A percentile compares a stretch with the other conserved stretches of the same genome.
Evolutionary conservation across 1,284 basidiomycete genomes (phyloP).

Genomic region (Tilletia indica): DNA sequence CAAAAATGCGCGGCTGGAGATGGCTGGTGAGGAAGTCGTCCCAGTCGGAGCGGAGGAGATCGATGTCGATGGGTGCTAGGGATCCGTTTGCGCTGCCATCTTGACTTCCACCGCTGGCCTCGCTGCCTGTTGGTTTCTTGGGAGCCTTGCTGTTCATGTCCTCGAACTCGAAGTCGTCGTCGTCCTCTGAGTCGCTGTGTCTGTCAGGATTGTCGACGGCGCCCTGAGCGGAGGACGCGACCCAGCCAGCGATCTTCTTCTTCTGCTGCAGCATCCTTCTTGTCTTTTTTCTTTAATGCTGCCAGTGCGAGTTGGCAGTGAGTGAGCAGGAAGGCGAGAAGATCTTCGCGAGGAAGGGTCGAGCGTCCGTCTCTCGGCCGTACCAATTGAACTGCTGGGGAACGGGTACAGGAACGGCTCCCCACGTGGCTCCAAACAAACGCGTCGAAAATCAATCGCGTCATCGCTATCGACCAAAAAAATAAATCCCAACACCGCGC

Average conservation of each 20-base stretch:
- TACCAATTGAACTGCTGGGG: no score
- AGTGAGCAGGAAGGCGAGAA: neutral
- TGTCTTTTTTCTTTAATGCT: no score
- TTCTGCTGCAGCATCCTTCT: slow-evolving; percentile 11
- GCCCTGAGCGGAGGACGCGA: neutral
- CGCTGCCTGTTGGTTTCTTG: no score
- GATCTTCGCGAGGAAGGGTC: neutral
- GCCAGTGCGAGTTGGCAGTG: neutral
- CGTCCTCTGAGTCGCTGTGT: slow-evolving; percentile 40
- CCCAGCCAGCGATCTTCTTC: slow-evolving; percentile 13
- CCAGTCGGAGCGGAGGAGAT: slow-evolving; percentile 33
- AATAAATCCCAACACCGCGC: no score
- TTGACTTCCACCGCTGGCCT: slow-evolving; percentile 27
- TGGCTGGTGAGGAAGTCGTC: slow-evolving; percentile 27
- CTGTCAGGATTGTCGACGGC: neutral
- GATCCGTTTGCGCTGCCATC: slow-evolving; percentile 18
- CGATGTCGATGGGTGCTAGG: slow-evolving; percentile 20
- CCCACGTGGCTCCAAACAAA: no score
- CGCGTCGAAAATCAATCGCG: no score
- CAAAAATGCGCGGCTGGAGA: slow-evolving; percentile 29
- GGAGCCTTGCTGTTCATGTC: slow-evolving; percentile 22
- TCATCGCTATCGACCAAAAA: no score
- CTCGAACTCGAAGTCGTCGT: slow-evolving; percentile 37
- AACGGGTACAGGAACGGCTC: no score
- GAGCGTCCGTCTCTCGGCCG: no score